A percentile compares a stretch with the other conserved stretches of the same genome.
Evolutionary conservation across 371 early-diverging fungal genomes (phyloP).

Genomic region (Circinella minor): DNA sequence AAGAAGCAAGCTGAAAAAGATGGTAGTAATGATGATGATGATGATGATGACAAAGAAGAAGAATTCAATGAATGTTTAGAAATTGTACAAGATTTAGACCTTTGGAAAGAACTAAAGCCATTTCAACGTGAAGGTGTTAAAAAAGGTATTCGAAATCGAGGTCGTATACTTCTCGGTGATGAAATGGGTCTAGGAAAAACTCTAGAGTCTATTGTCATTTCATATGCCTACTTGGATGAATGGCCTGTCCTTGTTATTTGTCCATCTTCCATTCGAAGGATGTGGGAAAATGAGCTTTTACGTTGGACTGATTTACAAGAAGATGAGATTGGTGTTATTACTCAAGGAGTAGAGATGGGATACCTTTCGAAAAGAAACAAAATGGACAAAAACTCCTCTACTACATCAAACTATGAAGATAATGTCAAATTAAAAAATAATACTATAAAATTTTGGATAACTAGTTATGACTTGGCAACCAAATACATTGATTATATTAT

Average conservation of each 20-base stretch:
- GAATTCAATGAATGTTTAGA: conserved; percentile 16
- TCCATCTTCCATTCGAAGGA: conserved; percentile 55
- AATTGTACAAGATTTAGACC: conserved; percentile 10
- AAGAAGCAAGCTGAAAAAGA: not conserved
- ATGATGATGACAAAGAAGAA: conserved; percentile 7
- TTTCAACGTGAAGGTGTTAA: conserved; percentile 62
- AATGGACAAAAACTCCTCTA: not conserved
- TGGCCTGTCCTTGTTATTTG: conserved; percentile 71
- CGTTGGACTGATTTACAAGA: conserved; percentile 49
- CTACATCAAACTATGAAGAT: too few species aligned
- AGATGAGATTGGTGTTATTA: conserved; percentile 38
- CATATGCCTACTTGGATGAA: conserved; percentile 49
- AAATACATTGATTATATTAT: conserved; percentile 40
- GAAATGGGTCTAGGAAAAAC: conserved; percentile 98
- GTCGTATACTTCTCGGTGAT: conserved; percentile 86
- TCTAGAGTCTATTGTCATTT: conserved; percentile 83
- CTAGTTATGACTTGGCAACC: conserved; percentile 45
- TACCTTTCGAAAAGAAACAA: not conserved
- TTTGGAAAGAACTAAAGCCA: conserved; percentile 33
- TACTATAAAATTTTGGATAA: conserved; percentile 38
- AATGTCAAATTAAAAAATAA: not conserved
- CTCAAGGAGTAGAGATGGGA: conserved; percentile 14
- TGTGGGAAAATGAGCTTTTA: conserved; percentile 59
- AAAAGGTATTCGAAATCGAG: conserved; percentile 45
- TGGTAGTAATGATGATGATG: not conserved